Conservation (phyloP, 177 flowering plant species). For the Telopea speciosissima region DNA sequence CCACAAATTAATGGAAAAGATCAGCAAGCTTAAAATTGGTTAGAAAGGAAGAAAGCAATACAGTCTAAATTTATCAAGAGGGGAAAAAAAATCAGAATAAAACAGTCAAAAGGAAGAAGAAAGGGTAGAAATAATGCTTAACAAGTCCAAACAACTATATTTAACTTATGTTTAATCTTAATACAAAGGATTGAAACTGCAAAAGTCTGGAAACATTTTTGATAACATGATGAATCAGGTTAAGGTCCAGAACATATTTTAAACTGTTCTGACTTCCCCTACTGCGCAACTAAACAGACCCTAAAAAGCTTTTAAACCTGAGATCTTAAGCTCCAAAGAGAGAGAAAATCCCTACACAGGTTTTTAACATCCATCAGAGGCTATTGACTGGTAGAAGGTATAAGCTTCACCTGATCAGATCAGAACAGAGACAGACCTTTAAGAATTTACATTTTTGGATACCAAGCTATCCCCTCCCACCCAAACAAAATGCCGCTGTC, state of each 20-base stretch:
- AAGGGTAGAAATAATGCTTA: not conserved
- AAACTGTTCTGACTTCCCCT: not conserved
- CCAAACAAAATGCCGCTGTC: not conserved
- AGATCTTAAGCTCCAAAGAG: not conserved
- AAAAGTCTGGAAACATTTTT: slow-evolving; percentile 5
- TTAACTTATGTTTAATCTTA: not conserved
- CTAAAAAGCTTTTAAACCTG: not conserved
- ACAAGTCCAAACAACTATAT: not conserved
- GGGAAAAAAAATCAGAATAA: too few species aligned
- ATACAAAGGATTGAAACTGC: slow-evolving; percentile 3
- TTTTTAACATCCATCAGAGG: not conserved
- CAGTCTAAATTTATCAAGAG: too few species aligned
- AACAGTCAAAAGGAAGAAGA: not conserved
- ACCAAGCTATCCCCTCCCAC: not conserved
- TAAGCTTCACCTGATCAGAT: slow-evolving; percentile 4
- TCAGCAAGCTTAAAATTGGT: too few species aligned
- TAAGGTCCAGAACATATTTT: not conserved
- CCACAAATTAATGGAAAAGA: too few species aligned
- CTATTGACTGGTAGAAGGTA: not conserved
- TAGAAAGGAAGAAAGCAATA: too few species aligned
- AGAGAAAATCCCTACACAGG: slow-evolving; percentile 5
- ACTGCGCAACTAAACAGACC: slow-evolving; percentile 16
- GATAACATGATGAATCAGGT: slow-evolving; percentile 6
- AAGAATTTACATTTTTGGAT: not conserved
- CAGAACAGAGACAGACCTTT: not conserved